Conservation (phyloP, 2,329 filamentous ascomycete species). For the Neoscytalidium dimidiatum region DNA sequence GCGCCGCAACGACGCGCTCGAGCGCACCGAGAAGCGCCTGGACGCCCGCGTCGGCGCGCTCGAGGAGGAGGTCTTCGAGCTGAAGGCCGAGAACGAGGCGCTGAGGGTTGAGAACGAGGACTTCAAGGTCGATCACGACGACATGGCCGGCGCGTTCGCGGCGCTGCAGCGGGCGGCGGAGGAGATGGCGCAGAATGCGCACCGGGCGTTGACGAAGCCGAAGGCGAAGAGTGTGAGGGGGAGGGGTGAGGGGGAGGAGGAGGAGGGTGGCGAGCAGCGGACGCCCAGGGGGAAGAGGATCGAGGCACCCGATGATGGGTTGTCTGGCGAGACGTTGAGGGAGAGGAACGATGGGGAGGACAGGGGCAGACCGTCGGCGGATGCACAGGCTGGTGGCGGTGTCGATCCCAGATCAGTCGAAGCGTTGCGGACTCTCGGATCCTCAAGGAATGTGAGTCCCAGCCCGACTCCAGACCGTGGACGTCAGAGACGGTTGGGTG, state of each 20-base stretch:
- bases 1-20: slow-evolving; percentile 5
- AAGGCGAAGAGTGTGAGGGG: neutral
- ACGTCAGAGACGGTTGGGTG: neutral
- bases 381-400: neutral
- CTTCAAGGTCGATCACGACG: neutral
- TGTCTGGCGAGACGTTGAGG: slow-evolving; percentile 4
- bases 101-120: neutral
- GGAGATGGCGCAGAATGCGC: neutral
- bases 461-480: neutral
- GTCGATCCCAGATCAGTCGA: slow-evolving; percentile 12
- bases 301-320: neutral
- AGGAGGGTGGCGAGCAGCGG: neutral
- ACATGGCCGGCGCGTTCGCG: neutral
- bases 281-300: neutral
- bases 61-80: neutral
- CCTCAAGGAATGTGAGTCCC: slow-evolving; percentile 9
- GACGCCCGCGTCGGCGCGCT: neutral
- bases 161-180: neutral
- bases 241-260: neutral
- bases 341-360: neutral
- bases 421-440: slow-evolving; percentile 1
- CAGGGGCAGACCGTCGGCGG: neutral
- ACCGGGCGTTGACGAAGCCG: neutral
- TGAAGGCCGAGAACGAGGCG: neutral
- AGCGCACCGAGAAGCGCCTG: neutral